Conservation (phyloP, 2,329 filamentous ascomycete genomes). For the Pseudocercospora musae region DNA sequence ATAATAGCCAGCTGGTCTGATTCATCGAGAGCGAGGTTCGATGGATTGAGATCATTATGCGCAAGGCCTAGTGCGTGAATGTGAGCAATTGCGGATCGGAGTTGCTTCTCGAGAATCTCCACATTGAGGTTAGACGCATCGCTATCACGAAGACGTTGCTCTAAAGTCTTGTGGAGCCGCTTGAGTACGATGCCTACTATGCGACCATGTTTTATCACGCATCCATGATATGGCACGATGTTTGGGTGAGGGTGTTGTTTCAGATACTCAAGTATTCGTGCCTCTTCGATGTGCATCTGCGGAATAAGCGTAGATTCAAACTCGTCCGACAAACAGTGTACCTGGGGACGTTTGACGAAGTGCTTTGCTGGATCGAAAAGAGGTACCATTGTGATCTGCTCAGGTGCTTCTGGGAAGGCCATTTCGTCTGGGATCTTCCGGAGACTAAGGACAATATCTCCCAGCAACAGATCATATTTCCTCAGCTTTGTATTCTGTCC, state of each 20-base stretch:
- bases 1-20: conserved; percentile 31
- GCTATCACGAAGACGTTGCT: conserved; percentile 19
- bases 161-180: conserved; percentile 20
- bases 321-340: conserved; percentile 22
- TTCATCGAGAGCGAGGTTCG: conserved; percentile 35
- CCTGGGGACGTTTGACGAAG: conserved; percentile 27
- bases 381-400: conserved; percentile 8
- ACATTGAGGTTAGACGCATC: conserved; percentile 18
- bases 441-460: conserved; percentile 12
- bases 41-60: conserved; percentile 38
- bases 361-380: conserved; percentile 10
- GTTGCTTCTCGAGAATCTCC: conserved; percentile 20
- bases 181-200: conserved; percentile 26
- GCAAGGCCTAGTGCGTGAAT: conserved; percentile 34
- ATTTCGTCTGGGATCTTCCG: conserved; percentile 14
- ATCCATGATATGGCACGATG: conserved; percentile 27
- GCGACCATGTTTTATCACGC: conserved; percentile 22
- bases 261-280: conserved; percentile 22
- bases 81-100: conserved; percentile 29
- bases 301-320: conserved; percentile 19
- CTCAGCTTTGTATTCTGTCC: conserved; percentile 13
- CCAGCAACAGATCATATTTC: conserved; percentile 20
- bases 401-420: conserved; percentile 15
- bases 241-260: conserved; percentile 25
- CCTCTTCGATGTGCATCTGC: conserved; percentile 25